These are phyloP conservation scores for Mimosa bimucronata DNA, from an alignment of 306 rosid species.

Conservation along the genomic window DNA sequence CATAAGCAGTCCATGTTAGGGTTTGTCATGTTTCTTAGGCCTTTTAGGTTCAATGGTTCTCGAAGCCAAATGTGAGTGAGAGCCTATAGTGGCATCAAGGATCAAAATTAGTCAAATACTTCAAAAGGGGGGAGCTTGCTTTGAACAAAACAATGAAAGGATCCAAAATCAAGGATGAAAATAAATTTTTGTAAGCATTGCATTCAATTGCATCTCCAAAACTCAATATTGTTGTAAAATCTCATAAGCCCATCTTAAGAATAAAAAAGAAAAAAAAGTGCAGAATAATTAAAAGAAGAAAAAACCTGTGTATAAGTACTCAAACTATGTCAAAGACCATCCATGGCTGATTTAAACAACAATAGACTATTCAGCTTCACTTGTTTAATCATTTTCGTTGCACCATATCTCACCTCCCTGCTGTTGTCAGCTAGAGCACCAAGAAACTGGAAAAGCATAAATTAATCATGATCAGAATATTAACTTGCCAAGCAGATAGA, in stretches of 20 bases:
- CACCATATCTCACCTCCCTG: conserved; percentile 57
- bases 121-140: background rate
- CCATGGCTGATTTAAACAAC: conserved; percentile 58
- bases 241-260: conserved; percentile 17
- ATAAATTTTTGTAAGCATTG: conserved; percentile 12
- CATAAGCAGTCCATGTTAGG: conserved; percentile 3
- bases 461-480: conserved; percentile 10
- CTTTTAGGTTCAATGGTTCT: conserved; percentile 18
- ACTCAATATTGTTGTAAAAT: conserved; percentile 17
- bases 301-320: conserved; percentile 65
- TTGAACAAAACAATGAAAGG: conserved; percentile 25
- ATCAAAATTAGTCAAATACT: background rate
- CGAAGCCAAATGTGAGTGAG: conserved; percentile 20
- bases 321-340: conserved; percentile 66
- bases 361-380: conserved; percentile 57
- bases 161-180: background rate
- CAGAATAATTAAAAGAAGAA: conserved; percentile 17
- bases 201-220: background rate
- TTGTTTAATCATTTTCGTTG: conserved; percentile 64
- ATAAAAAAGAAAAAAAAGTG: conserved; percentile 2
- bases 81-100: background rate
- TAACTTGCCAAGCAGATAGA: background rate
- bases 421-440: conserved; percentile 59
- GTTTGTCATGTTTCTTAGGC: conserved; percentile 13
- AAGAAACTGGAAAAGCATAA: conserved; percentile 71